These are phyloP conservation scores for Phialophora verrucosa DNA, from an alignment of 2,329 filamentous ascomycete species.

Conservation along the genomic window DNA sequence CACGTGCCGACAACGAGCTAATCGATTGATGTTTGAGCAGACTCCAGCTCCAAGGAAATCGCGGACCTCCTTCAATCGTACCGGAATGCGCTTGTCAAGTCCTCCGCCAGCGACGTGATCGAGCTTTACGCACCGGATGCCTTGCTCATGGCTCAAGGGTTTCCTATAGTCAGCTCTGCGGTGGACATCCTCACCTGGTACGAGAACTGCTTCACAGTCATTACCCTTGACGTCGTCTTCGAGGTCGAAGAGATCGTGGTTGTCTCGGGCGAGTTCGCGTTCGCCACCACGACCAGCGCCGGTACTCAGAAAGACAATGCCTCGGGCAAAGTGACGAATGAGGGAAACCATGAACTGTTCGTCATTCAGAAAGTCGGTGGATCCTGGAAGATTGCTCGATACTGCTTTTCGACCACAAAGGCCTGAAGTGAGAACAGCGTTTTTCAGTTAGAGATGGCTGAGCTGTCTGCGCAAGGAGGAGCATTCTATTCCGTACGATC, in stretches of 20 bases:
- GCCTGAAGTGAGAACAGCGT: neutral
- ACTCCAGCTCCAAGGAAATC: neutral
- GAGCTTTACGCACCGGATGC: slow-evolving; percentile 4
- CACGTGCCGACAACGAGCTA: neutral
- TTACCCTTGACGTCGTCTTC: slow-evolving; percentile 7
- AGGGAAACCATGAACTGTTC: slow-evolving; percentile 11
- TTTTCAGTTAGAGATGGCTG: too few relatives aligned
- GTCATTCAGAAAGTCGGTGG: slow-evolving; percentile 3
- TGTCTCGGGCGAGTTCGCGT: neutral
- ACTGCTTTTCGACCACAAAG: slow-evolving; percentile 9
- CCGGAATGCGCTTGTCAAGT: slow-evolving; percentile 6
- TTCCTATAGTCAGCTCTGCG: slow-evolving; percentile 5
- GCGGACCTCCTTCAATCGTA: slow-evolving; percentile 5
- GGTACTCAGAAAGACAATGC: slow-evolving; percentile 8
- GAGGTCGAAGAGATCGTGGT: slow-evolving; percentile 5
- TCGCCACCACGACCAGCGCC: slow-evolving; percentile 10
- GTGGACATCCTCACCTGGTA: slow-evolving; percentile 10
- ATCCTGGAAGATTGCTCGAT: slow-evolving; percentile 1
- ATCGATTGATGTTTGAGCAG: neutral
- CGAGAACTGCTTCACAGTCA: slow-evolving; percentile 10
- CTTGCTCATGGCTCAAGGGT: slow-evolving; percentile 9
- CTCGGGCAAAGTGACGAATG: slow-evolving; percentile 7
- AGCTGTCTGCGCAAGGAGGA: neutral
- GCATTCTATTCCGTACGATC: neutral
- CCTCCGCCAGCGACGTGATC: slow-evolving; percentile 7